Evolutionary conservation across 1,139 yeast genomes (phyloP).

Genomic region (Yamadazyma diospyri): DNA sequence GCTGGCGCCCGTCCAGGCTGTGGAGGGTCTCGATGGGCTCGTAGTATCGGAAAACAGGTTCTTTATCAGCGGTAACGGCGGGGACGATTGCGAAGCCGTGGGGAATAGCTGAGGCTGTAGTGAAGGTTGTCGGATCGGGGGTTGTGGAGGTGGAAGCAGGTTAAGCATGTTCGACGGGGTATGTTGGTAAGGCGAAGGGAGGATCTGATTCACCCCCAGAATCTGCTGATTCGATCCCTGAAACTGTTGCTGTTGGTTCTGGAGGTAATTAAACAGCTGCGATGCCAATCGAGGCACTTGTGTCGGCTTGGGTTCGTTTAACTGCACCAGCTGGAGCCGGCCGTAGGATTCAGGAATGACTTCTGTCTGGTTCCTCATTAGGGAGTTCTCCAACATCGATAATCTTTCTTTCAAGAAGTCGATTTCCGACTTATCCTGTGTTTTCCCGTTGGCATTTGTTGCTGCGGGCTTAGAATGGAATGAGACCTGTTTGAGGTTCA

Average conservation of each 20-base stretch:
- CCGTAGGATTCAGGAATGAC: constrained; percentile 6
- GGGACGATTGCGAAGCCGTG: not conserved
- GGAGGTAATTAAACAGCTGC: no score
- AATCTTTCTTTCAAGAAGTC: constrained; percentile 24
- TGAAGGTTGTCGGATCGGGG: no score
- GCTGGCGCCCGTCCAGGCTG: not conserved
- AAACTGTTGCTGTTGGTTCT: not conserved
- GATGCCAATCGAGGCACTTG: no score
- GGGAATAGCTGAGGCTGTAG: not conserved
- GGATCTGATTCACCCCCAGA: not conserved
- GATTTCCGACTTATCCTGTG: constrained; percentile 17
- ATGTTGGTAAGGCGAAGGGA: not conserved
- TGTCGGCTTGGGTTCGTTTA: not conserved
- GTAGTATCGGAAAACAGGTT: not conserved
- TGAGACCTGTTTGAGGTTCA: constrained; percentile 11
- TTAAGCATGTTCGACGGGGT: no score
- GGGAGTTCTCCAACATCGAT: constrained; percentile 19
- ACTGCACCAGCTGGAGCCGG: not conserved
- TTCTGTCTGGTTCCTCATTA: constrained; percentile 4
- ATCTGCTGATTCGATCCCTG: not conserved
- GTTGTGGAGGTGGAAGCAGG: no score
- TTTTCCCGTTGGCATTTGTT: not conserved
- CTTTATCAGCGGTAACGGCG: not conserved
- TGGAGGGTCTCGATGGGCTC: not conserved
- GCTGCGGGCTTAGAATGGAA: constrained; percentile 2